These are phyloP conservation scores for Protostelium mycophagum DNA, from an alignment of 78 protist genomes.

Conservation along the genomic window DNA sequence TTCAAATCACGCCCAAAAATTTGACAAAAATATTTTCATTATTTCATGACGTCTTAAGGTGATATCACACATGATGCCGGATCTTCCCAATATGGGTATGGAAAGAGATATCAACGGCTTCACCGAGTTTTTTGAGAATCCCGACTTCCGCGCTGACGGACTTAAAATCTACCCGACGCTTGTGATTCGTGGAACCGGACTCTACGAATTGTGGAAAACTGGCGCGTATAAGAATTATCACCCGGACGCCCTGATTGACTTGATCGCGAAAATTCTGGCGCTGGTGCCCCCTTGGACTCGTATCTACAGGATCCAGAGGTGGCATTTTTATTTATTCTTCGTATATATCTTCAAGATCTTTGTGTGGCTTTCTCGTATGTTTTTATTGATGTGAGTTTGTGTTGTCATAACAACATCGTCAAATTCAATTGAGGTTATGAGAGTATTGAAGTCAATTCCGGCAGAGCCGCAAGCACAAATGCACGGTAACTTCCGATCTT, in stretches of 20 bases:
- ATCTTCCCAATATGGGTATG: conserved; percentile 86
- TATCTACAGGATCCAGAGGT: conserved; percentile 84
- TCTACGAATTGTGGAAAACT: conserved; percentile 79
- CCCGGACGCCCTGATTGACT: conserved; percentile 63
- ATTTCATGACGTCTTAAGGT: conserved; percentile 30
- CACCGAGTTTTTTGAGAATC: conserved; percentile 81
- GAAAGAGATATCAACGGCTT: conserved; percentile 80
- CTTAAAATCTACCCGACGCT: conserved; percentile 94
- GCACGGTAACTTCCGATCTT: no score
- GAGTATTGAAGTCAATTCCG: no score
- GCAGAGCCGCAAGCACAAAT: background rate
- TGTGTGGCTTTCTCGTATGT: background rate
- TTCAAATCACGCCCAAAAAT: no score
- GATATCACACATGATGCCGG: conserved; percentile 98
- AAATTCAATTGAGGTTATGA: no score
- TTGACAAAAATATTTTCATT: no score
- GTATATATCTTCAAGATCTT: background rate
- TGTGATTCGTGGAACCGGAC: conserved; percentile 93
- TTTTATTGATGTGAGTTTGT: no score
- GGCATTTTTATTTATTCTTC: no score
- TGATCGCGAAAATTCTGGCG: conserved; percentile 73
- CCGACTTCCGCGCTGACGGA: conserved; percentile 91
- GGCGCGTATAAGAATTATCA: conserved; percentile 76
- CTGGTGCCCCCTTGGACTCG: conserved; percentile 96
- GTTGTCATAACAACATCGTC: no score